These are phyloP conservation scores for Rhizopogon vinicolor DNA, from an alignment of 768 basidiomycete species.

Conservation along the genomic window DNA sequence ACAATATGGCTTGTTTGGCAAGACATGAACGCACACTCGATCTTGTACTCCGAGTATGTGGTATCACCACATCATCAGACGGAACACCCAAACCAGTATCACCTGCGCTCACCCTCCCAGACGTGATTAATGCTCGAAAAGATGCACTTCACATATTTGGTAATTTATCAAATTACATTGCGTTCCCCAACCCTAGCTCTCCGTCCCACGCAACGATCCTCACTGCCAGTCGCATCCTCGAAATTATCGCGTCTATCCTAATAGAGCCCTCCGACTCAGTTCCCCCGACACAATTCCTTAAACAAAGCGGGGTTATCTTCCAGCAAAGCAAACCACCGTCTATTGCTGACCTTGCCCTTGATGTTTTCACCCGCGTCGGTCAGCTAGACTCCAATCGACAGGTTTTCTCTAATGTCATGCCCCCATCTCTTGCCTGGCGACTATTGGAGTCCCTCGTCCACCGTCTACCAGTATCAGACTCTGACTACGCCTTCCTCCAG, in stretches of 20 bases:
- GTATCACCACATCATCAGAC: slow-evolving; percentile 33
- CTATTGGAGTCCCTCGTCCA: slow-evolving; percentile 72
- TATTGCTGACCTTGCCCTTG: slow-evolving; percentile 73
- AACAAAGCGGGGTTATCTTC: slow-evolving; percentile 43
- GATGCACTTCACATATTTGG: slow-evolving; percentile 70
- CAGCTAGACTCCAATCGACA: slow-evolving; percentile 78
- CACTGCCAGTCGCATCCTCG: slow-evolving; percentile 55
- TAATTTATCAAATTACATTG: slow-evolving; percentile 50
- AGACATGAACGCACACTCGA: slow-evolving; percentile 60
- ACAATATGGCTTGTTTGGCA: slow-evolving; percentile 68
- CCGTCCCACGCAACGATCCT: slow-evolving; percentile 38
- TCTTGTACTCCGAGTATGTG: slow-evolving; percentile 66
- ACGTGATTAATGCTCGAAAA: slow-evolving; percentile 69
- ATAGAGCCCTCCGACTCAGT: slow-evolving; percentile 64
- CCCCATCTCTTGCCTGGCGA: slow-evolving; percentile 50
- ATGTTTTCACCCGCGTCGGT: slow-evolving; percentile 76
- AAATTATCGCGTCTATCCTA: slow-evolving; percentile 71
- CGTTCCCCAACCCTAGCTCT: slow-evolving; percentile 37
- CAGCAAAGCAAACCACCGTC: slow-evolving; percentile 48
- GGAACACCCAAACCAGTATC: slow-evolving; percentile 40
- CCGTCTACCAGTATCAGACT: slow-evolving; percentile 75
- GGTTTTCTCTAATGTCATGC: slow-evolving; percentile 57
- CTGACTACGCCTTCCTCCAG: slow-evolving; percentile 64
- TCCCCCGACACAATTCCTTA: slow-evolving; percentile 55
- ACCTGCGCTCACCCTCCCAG: slow-evolving; percentile 59